Evolutionary conservation across 2,329 filamentous ascomycete species (phyloP).

Genomic region (Phyllosticta ampelicida): DNA sequence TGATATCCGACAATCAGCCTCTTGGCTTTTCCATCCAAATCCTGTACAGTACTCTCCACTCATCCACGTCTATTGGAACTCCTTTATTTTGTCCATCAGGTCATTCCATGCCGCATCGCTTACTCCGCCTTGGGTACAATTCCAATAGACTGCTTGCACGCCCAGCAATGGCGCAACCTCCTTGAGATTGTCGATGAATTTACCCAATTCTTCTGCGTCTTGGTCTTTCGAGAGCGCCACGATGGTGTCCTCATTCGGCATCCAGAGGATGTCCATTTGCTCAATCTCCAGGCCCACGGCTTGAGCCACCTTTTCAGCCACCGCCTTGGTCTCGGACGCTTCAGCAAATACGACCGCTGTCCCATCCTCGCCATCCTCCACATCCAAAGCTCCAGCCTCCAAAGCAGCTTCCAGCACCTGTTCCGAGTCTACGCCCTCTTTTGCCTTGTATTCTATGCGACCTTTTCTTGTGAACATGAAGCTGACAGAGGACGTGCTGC

Average conservation of each 20-base stretch:
- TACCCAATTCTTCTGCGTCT: constrained; percentile 45
- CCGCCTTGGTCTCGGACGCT: constrained; percentile 51
- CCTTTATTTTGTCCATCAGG: constrained; percentile 24
- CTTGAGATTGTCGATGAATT: constrained; percentile 49
- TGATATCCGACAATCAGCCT: constrained; percentile 17
- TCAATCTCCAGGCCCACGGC: constrained; percentile 56
- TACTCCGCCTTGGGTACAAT: constrained; percentile 38
- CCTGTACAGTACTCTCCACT: constrained; percentile 6
- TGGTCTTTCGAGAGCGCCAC: constrained; percentile 50
- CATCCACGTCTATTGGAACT: constrained; percentile 2
- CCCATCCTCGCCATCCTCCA: constrained; percentile 57
- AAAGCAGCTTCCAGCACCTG: constrained; percentile 72
- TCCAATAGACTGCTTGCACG: constrained; percentile 71
- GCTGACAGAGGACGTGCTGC: constrained; percentile 58
- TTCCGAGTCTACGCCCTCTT: constrained; percentile 42
- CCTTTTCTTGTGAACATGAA: constrained; percentile 83
- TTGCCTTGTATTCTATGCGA: constrained; percentile 56
- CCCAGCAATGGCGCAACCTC: constrained; percentile 52
- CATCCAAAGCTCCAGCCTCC: constrained; percentile 70
- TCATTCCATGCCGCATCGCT: constrained; percentile 30
- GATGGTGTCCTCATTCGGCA: constrained; percentile 68
- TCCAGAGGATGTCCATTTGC: constrained; percentile 74
- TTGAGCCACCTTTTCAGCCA: constrained; percentile 53
- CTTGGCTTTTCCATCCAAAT: constrained; percentile 6
- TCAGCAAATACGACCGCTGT: constrained; percentile 61